phyloP scores from a whole-genome alignment of 305 asterid species.

The Fraxinus platypoda region DNA sequence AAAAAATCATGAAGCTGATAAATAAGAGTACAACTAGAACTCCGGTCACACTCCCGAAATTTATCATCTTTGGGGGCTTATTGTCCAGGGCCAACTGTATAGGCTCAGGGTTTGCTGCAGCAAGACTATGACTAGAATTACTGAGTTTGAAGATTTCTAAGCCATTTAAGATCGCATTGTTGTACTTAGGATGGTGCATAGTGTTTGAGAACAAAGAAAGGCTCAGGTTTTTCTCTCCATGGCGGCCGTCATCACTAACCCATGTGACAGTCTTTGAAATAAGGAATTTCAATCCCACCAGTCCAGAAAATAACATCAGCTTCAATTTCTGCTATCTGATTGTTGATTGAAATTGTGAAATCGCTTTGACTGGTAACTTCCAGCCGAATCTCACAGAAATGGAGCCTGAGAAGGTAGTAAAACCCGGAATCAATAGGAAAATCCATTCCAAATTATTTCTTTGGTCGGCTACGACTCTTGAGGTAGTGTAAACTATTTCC shows the following conservation, averaged over 20 bases:
- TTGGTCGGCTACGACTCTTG: conserved; percentile 19
- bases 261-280: conserved; percentile 36
- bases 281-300: conserved; percentile 28
- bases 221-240: conserved; percentile 25
- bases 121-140: conserved; percentile 28
- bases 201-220: conserved; percentile 36
- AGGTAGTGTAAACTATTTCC: conserved; percentile 29
- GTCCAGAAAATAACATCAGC: conserved; percentile 32
- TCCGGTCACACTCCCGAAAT: conserved; percentile 39
- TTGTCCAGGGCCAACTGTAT: too few species aligned
- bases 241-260: conserved; percentile 27
- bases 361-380: neutral
- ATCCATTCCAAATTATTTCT: conserved; percentile 15
- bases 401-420: conserved; percentile 44
- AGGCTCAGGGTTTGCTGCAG: conserved; percentile 51
- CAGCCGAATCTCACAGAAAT: conserved; percentile 42
- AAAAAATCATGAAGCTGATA: conserved; percentile 20
- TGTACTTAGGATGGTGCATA: neutral
- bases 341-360: conserved; percentile 24
- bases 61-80: too few species aligned
- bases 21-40: conserved; percentile 3
- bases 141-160: conserved; percentile 55
- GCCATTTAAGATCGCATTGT: conserved; percentile 46
- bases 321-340: neutral
- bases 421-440: conserved; percentile 49